Base-by-base conservation (phyloP, 805 yeast genomes). In the Kodamaea sagamina region DNA sequence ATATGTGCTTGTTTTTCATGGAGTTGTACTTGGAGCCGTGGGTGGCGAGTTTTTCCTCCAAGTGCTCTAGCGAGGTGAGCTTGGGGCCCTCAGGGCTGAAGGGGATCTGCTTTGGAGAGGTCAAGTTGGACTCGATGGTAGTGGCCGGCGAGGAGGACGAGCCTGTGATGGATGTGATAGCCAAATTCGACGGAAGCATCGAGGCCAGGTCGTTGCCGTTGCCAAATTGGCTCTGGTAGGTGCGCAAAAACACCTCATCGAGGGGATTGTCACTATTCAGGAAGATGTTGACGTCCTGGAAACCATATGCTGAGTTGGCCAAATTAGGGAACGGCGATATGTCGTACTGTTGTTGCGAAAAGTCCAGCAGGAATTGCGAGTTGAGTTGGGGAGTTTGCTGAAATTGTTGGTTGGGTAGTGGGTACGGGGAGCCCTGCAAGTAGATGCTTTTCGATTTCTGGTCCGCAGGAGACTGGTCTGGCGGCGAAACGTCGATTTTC, bases 241-340 rank as follows among this genome's bases (percentile, higher is more conserved):
- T 45, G 15, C 51, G 12, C 35, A 54, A 38, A 37, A 70, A 53
- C 4, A 61, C 54, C 13, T 68, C 72, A 39, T 69, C 75, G 21
- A 71, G 50, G 0, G 75, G 75, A 41, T 71, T 71, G 21, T 58
- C 60, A 29, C 53, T 62, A 44, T 58, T 66, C 48, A 54, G 63
- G 43, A 71, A 70, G 12, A 66, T 60, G 43, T 66, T 65, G n/a
- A 60, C 55, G 32, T 70, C 72, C 24, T 61, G 71, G n/a, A 65
- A 52, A 4, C 63, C 67, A 25, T 61, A 42, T 6, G 8, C 24
- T 29, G 50, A 46, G 27, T 46, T 41, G 35, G 46, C 34, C 19
- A 27, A 12, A 27, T 16, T 16, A 3, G 34, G 34, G 15, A 29
- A 15, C 11, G 17, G 34, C 7, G 34, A 29, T 19, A 15, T 36